Conservation (phyloP, 2,329 filamentous ascomycete genomes). For the Diaporthe eres region DNA sequence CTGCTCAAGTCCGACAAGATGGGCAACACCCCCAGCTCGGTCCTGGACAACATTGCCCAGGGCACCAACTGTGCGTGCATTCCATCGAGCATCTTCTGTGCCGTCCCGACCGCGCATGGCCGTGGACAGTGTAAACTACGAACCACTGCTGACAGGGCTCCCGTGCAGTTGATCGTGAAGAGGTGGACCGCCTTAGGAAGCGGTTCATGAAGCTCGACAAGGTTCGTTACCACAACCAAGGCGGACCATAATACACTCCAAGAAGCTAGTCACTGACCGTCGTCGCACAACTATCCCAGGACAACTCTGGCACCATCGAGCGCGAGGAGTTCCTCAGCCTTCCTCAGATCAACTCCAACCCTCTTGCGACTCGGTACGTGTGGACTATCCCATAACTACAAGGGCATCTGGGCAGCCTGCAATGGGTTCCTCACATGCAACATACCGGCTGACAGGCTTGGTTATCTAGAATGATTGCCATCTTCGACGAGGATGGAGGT, state of each 20-base stretch:
- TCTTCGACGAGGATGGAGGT: constrained; percentile 98
- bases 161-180: constrained; percentile 88
- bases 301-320: constrained; percentile 98
- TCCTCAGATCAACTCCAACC: constrained; percentile 97
- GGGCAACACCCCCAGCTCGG: constrained; percentile 78
- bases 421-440: background rate
- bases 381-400: constrained; percentile 16
- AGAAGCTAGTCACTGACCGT: constrained; percentile 22
- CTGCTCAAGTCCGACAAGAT: constrained; percentile 54
- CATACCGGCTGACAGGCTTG: background rate
- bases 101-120: background rate
- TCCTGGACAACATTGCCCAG: constrained; percentile 96
- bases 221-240: constrained; percentile 64
- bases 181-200: constrained; percentile 95
- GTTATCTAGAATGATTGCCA: constrained; percentile 88
- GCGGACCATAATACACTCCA: too few species aligned
- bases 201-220: constrained; percentile 99
- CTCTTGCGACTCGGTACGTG: constrained; percentile 88
- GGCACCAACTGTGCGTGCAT: constrained; percentile 86
- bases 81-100: background rate
- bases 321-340: constrained; percentile 98
- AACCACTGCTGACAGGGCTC: background rate
- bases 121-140: background rate
- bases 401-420: background rate
- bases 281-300: constrained; percentile 64